Percentiles rank a stretch among this genome's conserved stretches.
Evolutionary conservation across 768 basidiomycete species (phyloP).

Genomic region (Russula dissimulans): DNA sequence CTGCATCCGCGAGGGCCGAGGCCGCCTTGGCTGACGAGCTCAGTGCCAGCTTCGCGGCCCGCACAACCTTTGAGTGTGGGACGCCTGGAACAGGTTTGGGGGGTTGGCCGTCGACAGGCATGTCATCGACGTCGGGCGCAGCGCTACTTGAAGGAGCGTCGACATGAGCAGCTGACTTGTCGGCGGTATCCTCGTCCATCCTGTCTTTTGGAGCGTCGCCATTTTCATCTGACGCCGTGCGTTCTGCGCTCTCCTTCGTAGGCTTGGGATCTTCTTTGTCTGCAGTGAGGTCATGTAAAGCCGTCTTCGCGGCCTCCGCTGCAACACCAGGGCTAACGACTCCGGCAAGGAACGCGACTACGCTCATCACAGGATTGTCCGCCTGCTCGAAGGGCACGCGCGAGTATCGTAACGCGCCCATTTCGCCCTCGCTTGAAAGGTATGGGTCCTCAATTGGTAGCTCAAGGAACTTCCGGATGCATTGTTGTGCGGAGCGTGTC

Average conservation of each 20-base stretch:
- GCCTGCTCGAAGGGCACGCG: slow-evolving; percentile 87
- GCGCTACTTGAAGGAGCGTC: slow-evolving; percentile 18
- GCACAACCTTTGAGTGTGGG: slow-evolving; percentile 65
- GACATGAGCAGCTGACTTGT: slow-evolving; percentile 8
- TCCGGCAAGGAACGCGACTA: slow-evolving; percentile 92
- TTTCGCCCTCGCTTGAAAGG: slow-evolving; percentile 63
- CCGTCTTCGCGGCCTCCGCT: slow-evolving; percentile 87
- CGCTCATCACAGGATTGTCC: slow-evolving; percentile 98
- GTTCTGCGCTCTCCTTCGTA: slow-evolving; percentile 26
- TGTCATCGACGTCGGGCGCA: slow-evolving; percentile 28
- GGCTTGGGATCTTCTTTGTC: slow-evolving; percentile 29
- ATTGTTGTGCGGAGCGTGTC: slow-evolving; percentile 86
- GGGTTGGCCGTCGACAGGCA: slow-evolving; percentile 38
- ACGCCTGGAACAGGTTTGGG: slow-evolving; percentile 36
- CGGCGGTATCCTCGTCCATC: slow-evolving; percentile 19
- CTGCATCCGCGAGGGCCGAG: slow-evolving; percentile 65
- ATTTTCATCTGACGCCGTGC: slow-evolving; percentile 24
- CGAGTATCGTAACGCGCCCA: slow-evolving; percentile 67
- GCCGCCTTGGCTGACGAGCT: slow-evolving; percentile 86
- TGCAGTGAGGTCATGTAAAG: slow-evolving; percentile 71
- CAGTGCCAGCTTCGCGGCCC: slow-evolving; percentile 82
- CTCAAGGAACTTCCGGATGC: slow-evolving; percentile 90
- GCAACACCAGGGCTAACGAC: slow-evolving; percentile 87
- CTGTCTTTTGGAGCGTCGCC: slow-evolving; percentile 32
- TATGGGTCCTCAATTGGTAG: slow-evolving; percentile 96